phyloP scores from a whole-genome alignment of 306 rosid genomes.

The Fragaria ananassa region DNA sequence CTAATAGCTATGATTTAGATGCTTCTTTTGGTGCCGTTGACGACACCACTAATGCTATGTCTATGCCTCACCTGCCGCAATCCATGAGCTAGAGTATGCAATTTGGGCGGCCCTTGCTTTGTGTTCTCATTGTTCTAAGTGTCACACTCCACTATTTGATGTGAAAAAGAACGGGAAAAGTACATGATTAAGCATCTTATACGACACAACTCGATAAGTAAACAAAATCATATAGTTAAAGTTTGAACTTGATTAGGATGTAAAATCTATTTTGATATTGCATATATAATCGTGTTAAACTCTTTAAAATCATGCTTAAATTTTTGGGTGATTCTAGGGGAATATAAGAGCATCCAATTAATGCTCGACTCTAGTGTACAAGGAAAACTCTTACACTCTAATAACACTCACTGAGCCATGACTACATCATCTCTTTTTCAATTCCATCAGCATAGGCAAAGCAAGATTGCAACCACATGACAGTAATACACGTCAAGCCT shows the following conservation, averaged over 20 bases:
- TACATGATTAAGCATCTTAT: neutral
- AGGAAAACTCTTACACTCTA: too few relatives aligned
- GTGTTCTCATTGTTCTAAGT: neutral
- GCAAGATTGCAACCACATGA: neutral
- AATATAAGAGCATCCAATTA: too few relatives aligned
- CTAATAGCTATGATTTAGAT: neutral
- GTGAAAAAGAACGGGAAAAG: neutral
- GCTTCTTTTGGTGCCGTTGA: neutral
- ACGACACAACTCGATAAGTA: neutral
- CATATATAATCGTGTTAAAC: too few relatives aligned
- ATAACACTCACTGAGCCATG: neutral
- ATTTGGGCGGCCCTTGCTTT: neutral
- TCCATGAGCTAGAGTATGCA: neutral
- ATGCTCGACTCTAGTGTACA: too few relatives aligned
- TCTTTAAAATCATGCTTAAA: too few relatives aligned
- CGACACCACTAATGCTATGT: neutral
- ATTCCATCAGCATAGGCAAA: slow-evolving; percentile 11
- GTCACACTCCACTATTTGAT: neutral
- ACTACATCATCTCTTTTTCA: neutral
- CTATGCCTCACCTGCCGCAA: neutral
- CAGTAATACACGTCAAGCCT: slow-evolving; percentile 15
- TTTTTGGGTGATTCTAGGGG: too few relatives aligned
- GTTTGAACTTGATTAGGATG: too few relatives aligned
- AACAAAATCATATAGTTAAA: neutral
- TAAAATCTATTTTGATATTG: too few relatives aligned